phyloP scores from a whole-genome alignment of 306 rosid species.

The Rubus idaeus region DNA sequence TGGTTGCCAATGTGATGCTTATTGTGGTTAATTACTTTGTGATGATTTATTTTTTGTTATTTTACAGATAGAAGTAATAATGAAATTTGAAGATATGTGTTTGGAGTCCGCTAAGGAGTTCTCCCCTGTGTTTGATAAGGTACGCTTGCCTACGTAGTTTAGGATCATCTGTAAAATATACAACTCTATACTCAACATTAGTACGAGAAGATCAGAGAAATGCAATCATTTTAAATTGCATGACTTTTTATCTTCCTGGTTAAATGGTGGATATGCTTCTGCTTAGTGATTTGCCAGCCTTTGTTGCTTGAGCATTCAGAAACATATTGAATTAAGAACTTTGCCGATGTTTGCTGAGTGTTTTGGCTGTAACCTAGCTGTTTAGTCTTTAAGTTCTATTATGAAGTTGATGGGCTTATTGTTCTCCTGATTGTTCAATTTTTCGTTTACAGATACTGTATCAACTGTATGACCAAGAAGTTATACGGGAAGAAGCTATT shows the following conservation, averaged over 20 bases:
- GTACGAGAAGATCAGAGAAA: not conserved
- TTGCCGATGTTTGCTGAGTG: not conserved
- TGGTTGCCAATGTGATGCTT: conserved; percentile 11
- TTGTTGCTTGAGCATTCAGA: not conserved
- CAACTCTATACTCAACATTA: not conserved
- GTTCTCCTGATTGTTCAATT: not conserved
- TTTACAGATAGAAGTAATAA: conserved; percentile 86
- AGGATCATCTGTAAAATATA: not conserved
- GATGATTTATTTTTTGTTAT: not conserved
- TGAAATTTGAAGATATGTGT: conserved; percentile 89
- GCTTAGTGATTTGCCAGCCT: conserved; percentile 1
- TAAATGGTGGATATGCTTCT: not conserved
- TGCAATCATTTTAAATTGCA: not conserved
- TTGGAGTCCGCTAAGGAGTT: conserved; percentile 82
- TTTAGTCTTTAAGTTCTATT: not conserved
- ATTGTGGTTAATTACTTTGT: conserved; percentile 13
- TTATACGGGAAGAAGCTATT: conserved; percentile 83
- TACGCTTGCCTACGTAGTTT: conserved; percentile 27
- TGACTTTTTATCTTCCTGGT: not conserved
- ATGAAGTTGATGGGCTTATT: not conserved
- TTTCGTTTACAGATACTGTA: conserved; percentile 55
- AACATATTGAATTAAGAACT: not conserved
- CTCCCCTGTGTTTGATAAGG: conserved; percentile 69
- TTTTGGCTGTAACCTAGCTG: not conserved
- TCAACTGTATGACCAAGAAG: conserved; percentile 66